Conservation (phyloP, 768 basidiomycete species). For the Paxillus involutus region DNA sequence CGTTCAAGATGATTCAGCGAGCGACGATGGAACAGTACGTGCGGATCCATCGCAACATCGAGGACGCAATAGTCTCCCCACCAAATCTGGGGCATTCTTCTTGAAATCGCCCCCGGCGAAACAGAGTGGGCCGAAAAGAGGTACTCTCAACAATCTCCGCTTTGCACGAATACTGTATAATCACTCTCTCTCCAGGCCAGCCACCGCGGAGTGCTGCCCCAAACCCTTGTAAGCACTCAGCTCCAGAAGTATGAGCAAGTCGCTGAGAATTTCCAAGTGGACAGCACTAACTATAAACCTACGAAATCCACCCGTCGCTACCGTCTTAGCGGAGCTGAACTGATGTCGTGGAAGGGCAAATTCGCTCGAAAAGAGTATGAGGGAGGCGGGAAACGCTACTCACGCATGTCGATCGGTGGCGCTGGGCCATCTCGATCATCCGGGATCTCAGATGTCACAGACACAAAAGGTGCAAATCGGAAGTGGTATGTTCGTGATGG, state of each 20-base stretch:
- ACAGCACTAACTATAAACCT: background rate
- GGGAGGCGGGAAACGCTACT: constrained; percentile 4
- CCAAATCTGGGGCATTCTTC: background rate
- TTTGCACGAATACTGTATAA: background rate
- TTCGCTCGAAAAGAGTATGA: constrained; percentile 3
- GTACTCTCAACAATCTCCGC: background rate
- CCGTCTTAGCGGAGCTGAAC: background rate
- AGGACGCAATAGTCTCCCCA: background rate
- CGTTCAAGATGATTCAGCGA: constrained; percentile 6
- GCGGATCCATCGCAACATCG: constrained; percentile 4
- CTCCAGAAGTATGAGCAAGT: background rate
- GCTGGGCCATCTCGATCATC: constrained; percentile 2
- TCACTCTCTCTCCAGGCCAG: constrained; percentile 6
- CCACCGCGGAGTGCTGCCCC: background rate
- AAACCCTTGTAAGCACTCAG: constrained; percentile 13
- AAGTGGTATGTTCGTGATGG: constrained; percentile 16
- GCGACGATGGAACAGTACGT: constrained; percentile 15
- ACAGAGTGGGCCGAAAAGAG: constrained; percentile 1
- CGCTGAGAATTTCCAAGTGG: constrained; percentile 13
- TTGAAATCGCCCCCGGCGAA: background rate
- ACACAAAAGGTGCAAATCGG: constrained; percentile 3
- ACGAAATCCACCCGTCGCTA: constrained; percentile 2
- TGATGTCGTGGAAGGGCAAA: constrained; percentile 5
- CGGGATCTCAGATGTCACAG: background rate
- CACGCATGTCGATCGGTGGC: constrained; percentile 21